phyloP scores from a whole-genome alignment of 106 monocot species.

The Allium cepa region DNA sequence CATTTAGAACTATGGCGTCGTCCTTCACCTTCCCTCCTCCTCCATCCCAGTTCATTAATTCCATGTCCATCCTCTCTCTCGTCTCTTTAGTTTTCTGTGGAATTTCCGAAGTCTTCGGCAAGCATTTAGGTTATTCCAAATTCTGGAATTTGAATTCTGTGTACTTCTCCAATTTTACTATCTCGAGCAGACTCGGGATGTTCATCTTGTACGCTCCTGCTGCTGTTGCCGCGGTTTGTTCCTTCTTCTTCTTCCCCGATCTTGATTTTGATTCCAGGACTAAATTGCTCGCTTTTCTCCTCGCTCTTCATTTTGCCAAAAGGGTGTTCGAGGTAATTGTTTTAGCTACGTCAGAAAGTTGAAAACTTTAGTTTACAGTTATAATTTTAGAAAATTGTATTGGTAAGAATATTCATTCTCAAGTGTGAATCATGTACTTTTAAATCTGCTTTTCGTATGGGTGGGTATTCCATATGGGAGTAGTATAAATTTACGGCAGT shows the following conservation, averaged over 20 bases:
- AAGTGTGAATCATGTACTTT: no score
- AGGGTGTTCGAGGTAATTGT: slow-evolving; percentile 35
- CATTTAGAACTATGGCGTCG: no score
- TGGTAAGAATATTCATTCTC: no score
- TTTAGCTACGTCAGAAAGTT: no score
- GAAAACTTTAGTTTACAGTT: no score
- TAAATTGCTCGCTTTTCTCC: slow-evolving; percentile 7
- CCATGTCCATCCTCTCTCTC: slow-evolving; percentile 22
- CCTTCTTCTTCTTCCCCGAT: slow-evolving; percentile 15
- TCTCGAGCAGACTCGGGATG: slow-evolving; percentile 33
- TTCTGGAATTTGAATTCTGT: slow-evolving; percentile 24
- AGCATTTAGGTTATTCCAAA: slow-evolving; percentile 57
- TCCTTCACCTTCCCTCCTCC: slow-evolving; percentile 19
- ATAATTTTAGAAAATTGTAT: no score
- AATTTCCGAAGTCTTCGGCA: slow-evolving; percentile 31
- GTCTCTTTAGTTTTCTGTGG: slow-evolving; percentile 10
- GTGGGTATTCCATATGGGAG: no score
- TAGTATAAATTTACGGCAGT: no score
- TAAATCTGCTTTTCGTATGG: no score
- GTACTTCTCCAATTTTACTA: not conserved
- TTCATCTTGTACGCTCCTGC: slow-evolving; percentile 23
- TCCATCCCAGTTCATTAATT: slow-evolving; percentile 20
- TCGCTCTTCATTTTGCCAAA: slow-evolving; percentile 35
- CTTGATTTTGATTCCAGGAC: not conserved
- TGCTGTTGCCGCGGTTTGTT: slow-evolving; percentile 3